Evolutionary conservation across 148 eudicot genomes (phyloP).

Genomic region (Oxyria digyna): DNA sequence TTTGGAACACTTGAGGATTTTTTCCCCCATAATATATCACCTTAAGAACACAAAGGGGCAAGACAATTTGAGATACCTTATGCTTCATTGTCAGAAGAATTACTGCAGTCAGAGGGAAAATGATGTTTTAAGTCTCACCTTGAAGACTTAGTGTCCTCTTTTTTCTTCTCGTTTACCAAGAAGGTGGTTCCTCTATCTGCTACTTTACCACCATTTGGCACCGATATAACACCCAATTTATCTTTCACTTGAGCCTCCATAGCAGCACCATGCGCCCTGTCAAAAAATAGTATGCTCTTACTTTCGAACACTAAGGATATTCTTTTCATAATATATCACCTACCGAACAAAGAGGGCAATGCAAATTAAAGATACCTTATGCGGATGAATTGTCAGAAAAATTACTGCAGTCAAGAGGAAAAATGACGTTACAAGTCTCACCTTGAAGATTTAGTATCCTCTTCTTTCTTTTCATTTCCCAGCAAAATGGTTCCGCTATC

Average conservation of each 20-base stretch:
- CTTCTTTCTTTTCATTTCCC: conserved; percentile 24
- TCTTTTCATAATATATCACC: not conserved
- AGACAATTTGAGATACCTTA: too few species aligned
- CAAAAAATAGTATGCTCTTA: not conserved
- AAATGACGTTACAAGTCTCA: conserved; percentile 12
- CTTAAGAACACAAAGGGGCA: not conserved
- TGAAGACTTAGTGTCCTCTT: conserved; percentile 19
- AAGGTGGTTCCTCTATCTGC: conserved; percentile 14
- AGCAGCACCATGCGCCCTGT: conserved; percentile 4
- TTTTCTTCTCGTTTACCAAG: conserved; percentile 22
- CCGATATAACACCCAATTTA: conserved; percentile 16
- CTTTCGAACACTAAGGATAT: not conserved
- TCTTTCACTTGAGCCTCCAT: conserved; percentile 15
- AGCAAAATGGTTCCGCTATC: conserved; percentile 15
- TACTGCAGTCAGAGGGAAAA: too few species aligned
- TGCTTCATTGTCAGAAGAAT: too few species aligned
- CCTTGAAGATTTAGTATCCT: conserved; percentile 30
- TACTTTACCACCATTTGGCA: conserved; percentile 16
- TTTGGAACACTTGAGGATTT: not conserved
- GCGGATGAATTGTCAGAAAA: not conserved
- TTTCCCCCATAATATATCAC: not conserved
- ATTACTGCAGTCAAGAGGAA: not conserved
- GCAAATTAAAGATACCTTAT: not conserved
- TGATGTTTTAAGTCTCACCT: conserved; percentile 32
- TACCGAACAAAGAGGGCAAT: not conserved